These are phyloP conservation scores for Turritis glabra DNA, from an alignment of 345 rosid species.

Conservation along the genomic window DNA sequence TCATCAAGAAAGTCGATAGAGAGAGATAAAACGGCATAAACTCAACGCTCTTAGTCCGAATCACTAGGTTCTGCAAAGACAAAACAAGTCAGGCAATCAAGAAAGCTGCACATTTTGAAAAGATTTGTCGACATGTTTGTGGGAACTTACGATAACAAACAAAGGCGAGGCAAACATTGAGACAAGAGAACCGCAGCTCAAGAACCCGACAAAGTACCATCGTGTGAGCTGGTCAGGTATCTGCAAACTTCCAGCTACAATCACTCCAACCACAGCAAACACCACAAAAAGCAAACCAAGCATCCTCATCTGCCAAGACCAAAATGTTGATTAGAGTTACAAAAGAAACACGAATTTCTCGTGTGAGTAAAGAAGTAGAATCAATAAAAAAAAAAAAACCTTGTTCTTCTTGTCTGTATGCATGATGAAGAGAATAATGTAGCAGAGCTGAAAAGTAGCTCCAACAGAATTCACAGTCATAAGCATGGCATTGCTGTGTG, in stretches of 20 bases:
- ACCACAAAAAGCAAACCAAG: conserved; percentile 58
- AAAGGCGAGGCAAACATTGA: conserved; percentile 94
- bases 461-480: conserved; percentile 77
- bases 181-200: conserved; percentile 71
- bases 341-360: background rate
- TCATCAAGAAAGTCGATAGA: conserved; percentile 86
- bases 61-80: conserved; percentile 66
- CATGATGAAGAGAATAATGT: conserved; percentile 56
- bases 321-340: background rate
- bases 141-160: conserved; percentile 73
- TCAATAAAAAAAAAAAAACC: conserved; percentile 43
- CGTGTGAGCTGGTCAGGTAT: conserved; percentile 44
- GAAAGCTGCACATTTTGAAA: background rate
- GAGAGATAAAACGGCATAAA: conserved; percentile 94
- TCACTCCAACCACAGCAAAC: conserved; percentile 46
- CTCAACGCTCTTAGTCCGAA: conserved; percentile 77
- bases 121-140: background rate
- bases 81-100: conserved; percentile 4
- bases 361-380: conserved; percentile 7
- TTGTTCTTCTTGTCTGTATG: conserved; percentile 59
- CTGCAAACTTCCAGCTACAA: conserved; percentile 64
- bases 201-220: conserved; percentile 55
- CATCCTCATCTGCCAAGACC: conserved; percentile 55
- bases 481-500: conserved; percentile 56
- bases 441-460: conserved; percentile 66